Evolutionary conservation across 2,329 filamentous ascomycete genomes (phyloP).

Genomic region (Fusarium devonianum): DNA sequence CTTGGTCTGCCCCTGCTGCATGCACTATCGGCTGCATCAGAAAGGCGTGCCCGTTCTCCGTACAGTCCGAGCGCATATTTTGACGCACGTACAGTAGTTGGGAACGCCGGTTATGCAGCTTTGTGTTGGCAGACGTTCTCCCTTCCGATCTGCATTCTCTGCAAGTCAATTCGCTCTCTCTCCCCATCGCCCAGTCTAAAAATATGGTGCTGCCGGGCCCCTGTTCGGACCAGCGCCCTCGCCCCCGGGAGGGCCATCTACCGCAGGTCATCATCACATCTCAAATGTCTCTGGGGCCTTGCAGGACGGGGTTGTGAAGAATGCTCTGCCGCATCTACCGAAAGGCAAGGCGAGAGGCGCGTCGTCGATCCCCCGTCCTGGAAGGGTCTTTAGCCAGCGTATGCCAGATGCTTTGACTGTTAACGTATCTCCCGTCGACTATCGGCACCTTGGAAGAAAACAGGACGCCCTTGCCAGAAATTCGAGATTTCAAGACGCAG

Average conservation of each 20-base stretch:
- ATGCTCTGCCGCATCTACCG: constrained; percentile 13
- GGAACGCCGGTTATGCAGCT: constrained; percentile 7
- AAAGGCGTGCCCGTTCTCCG: no score
- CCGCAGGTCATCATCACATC: constrained; percentile 12
- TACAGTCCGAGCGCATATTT: no score
- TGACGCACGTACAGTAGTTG: constrained; percentile 10
- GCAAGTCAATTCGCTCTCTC: constrained; percentile 14
- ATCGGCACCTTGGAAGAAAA: not conserved
- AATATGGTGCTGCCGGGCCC: constrained; percentile 6
- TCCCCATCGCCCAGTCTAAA: constrained; percentile 8
- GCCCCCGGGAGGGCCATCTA: constrained; percentile 4
- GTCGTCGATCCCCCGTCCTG: constrained; percentile 10
- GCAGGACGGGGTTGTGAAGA: constrained; percentile 1
- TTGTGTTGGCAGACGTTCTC: constrained; percentile 5
- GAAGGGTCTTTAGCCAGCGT: no score
- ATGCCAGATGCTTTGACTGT: not conserved
- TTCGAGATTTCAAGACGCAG: not conserved
- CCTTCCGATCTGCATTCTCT: constrained; percentile 13
- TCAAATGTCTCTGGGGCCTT: constrained; percentile 12
- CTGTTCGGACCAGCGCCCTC: not conserved
- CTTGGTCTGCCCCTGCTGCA: constrained; percentile 15
- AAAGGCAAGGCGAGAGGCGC: not conserved
- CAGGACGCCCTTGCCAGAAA: not conserved
- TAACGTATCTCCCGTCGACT: not conserved
- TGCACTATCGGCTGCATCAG: constrained; percentile 15